Conservation (phyloP, 768 basidiomycete genomes). For the Cyclocybe cylindracea region DNA sequence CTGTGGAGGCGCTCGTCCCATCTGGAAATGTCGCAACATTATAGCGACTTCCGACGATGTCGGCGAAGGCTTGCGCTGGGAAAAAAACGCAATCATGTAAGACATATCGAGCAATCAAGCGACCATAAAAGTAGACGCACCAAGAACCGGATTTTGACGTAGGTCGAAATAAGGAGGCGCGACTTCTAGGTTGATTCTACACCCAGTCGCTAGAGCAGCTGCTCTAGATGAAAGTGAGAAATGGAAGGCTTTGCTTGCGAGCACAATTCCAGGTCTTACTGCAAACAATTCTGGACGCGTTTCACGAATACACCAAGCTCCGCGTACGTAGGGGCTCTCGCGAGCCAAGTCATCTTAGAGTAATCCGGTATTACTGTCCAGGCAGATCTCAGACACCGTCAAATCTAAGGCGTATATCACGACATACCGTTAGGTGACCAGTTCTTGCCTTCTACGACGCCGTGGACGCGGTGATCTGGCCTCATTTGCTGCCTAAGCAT, state of each 20-base stretch:
- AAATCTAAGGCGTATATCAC: not conserved
- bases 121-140: constrained; percentile 29
- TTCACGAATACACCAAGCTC: constrained; percentile 56
- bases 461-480: constrained; percentile 79
- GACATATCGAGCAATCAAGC: not conserved
- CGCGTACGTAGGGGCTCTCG: constrained; percentile 64
- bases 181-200: constrained; percentile 46
- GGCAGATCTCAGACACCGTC: constrained; percentile 2
- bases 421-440: constrained; percentile 69
- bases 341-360: constrained; percentile 70
- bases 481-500: constrained; percentile 86
- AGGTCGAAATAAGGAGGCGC: constrained; percentile 54
- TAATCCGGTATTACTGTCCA: constrained; percentile 80
- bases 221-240: constrained; percentile 43
- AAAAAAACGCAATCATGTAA: not conserved
- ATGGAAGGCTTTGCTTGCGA: not conserved
- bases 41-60: constrained; percentile 44
- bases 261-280: constrained; percentile 43
- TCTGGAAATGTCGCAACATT: constrained; percentile 33
- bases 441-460: constrained; percentile 68
- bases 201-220: constrained; percentile 64
- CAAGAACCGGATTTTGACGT: constrained; percentile 57
- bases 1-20: constrained; percentile 63
- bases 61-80: constrained; percentile 55
- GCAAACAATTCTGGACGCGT: constrained; percentile 69